Base-by-base conservation (phyloP, 2,329 filamentous ascomycete species). In the Macroventuria anomochaeta region DNA sequence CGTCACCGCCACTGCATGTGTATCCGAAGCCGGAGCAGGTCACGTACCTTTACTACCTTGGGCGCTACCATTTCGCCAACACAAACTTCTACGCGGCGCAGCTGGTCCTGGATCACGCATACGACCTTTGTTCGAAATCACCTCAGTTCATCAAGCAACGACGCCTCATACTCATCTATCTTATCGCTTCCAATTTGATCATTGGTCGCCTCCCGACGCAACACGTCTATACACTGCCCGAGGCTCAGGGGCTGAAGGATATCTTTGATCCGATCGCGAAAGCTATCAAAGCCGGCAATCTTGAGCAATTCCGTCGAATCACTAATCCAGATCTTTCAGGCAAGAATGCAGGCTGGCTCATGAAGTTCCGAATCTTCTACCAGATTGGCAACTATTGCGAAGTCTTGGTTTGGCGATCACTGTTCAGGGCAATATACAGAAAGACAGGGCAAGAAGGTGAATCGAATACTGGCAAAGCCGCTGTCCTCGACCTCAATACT, bases 11-110 rank as follows among this genome's bases (percentile, higher is more conserved):
- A 0, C 78, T 97, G 11, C 82, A 84, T 1, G 84, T 90, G 44
- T 97, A 96, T 68, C 91, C 93, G 2, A 91, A 90, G 18, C 84
- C 89, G 5, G 90, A 97, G 71, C 86, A 92, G 41, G 91, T 96
- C 43, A 96, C 92, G 3, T 97, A 93, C 65, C 86, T 97, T 12
- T 97, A 96, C 77, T 96, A 96, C 71, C 87, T 97, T 5, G 93
- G 93, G 15, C 88, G 92, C 53, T 97, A 93, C 76, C 86, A 93
- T 68, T 91, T 96, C 72, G 86, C 90, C 59, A 93, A 91, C 72
- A 89, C 87, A 62, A 88, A 96, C 70, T 96, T 91, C 74, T 85
- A 85, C 57, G 87, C 89, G 21, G 91, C 93, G 0, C 85, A 88
- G 46, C 79, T 85, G 41, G 91, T 88, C 29, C 79, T 97, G 6